Evolutionary conservation across 495 filamentous ascomycete genomes (phyloP).

Genomic region (Penicillium egyptiacum): DNA sequence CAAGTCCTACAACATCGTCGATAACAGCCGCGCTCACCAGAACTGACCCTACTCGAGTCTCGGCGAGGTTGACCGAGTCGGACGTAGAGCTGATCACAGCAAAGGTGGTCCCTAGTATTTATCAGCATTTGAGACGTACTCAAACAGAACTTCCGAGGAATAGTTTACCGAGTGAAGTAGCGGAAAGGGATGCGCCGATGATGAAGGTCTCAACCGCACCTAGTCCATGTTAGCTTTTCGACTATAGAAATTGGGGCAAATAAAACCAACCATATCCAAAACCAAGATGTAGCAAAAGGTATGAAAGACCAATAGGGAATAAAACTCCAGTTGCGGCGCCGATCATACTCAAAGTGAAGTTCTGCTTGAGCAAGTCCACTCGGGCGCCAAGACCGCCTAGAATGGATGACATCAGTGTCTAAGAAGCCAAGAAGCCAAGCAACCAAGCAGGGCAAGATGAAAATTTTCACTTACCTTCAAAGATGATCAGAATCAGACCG

Average conservation of each 20-base stretch:
- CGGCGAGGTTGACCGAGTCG: slow-evolving; percentile 25
- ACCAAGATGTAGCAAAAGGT: slow-evolving; percentile 32
- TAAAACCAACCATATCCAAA: slow-evolving; percentile 32
- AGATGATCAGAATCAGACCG: slow-evolving; percentile 40
- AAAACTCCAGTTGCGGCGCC: slow-evolving; percentile 34
- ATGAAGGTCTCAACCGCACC: slow-evolving; percentile 41
- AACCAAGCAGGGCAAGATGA: slow-evolving; percentile 1
- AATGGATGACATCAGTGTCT: slow-evolving; percentile 17
- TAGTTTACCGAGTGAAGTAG: slow-evolving; percentile 34
- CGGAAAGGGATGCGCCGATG: slow-evolving; percentile 35
- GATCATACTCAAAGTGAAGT: slow-evolving; percentile 31
- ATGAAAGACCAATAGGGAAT: slow-evolving; percentile 38
- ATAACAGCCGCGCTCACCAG: slow-evolving; percentile 68
- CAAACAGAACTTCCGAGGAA: neutral
- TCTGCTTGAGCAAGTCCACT: slow-evolving; percentile 36
- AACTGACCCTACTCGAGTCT: slow-evolving; percentile 36
- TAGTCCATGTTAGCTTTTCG: slow-evolving; percentile 11
- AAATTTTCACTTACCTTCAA: slow-evolving; percentile 28
- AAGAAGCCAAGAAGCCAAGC: neutral
- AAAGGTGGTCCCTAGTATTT: slow-evolving; percentile 31
- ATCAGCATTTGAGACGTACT: neutral
- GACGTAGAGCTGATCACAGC: slow-evolving; percentile 35
- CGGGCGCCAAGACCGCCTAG: slow-evolving; percentile 35
- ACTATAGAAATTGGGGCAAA: neutral
- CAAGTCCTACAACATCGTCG: slow-evolving; percentile 77